These are phyloP conservation scores for Whalleya microplaca DNA, from an alignment of 2,329 filamentous ascomycete species.

Conservation along the genomic window DNA sequence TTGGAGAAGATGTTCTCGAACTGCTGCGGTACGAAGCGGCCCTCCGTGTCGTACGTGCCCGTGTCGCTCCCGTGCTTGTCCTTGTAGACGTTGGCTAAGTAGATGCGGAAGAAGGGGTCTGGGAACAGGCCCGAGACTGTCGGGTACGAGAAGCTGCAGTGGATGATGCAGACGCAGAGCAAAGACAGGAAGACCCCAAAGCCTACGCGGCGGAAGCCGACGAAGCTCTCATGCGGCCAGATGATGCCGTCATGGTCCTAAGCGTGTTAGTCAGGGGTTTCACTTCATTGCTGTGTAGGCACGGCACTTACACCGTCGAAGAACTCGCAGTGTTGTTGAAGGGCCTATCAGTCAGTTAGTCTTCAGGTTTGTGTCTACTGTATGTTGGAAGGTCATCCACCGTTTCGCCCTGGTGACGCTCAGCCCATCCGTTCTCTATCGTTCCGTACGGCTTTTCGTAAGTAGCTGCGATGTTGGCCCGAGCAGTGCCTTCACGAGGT, in stretches of 20 bases:
- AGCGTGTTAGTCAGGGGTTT: not conserved
- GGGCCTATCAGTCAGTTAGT: constrained; percentile 33
- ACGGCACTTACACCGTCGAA: constrained; percentile 44
- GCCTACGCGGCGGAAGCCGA: constrained; percentile 49
- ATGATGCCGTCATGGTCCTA: constrained; percentile 55
- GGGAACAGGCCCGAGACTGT: constrained; percentile 45
- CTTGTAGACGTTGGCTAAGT: constrained; percentile 20
- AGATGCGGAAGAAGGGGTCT: not conserved
- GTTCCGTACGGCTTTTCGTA: constrained; percentile 41
- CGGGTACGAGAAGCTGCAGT: constrained; percentile 53
- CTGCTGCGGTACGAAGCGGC: constrained; percentile 51
- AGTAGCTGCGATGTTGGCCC: constrained; percentile 42
- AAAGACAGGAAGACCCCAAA: constrained; percentile 48
- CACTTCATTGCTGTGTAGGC: not conserved
- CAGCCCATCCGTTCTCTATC: constrained; percentile 37
- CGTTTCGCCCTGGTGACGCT: constrained; percentile 37
- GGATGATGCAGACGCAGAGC: constrained; percentile 51
- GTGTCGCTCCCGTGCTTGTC: constrained; percentile 50
- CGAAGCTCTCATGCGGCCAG: constrained; percentile 55
- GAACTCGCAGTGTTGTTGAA: constrained; percentile 58
- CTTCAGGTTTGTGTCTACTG: not conserved
- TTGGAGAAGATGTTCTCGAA: constrained; percentile 57
- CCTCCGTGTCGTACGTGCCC: constrained; percentile 51
- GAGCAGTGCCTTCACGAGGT: constrained; percentile 33
- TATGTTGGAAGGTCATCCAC: not conserved